A percentile compares a stretch with the other conserved stretches of the same genome.
These are phyloP conservation scores for Tetrastigma voinierianum DNA, from an alignment of 164 flowering plant species.

Conservation along the genomic window DNA sequence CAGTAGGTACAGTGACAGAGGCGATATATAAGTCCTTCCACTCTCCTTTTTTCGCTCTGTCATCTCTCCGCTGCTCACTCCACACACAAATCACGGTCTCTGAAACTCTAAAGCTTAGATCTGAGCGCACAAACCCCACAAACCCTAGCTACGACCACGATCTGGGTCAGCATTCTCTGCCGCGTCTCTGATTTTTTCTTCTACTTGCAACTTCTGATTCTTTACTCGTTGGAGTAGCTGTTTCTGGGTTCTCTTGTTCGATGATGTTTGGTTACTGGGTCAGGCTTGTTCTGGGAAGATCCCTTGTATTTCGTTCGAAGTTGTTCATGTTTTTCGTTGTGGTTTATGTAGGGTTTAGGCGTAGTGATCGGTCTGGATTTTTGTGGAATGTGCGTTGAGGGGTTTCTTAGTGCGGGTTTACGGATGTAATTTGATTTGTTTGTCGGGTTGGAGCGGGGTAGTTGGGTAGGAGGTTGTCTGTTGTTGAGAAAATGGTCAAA, in stretches of 20 bases:
- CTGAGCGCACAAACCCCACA: conserved; percentile 15
- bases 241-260: neutral
- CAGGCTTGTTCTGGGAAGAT: neutral
- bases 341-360: conserved; percentile 1
- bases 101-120: conserved; percentile 14
- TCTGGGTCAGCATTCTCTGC: conserved; percentile 14
- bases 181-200: neutral
- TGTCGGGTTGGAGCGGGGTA: neutral
- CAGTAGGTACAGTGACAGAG: neutral
- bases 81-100: neutral
- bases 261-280: neutral
- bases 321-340: conserved; percentile 4
- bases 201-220: neutral
- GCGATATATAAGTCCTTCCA: neutral
- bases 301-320: conserved; percentile 1
- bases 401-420: neutral
- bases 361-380: conserved; percentile 1
- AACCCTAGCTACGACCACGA: conserved; percentile 13
- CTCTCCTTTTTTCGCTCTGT: conserved; percentile 7
- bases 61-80: neutral
- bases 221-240: neutral
- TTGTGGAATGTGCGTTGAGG: conserved; percentile 1
- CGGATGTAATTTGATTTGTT: neutral
- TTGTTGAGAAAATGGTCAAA: neutral
- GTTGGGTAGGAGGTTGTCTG: neutral